Base-by-base conservation (phyloP, 371 early-diverging fungal genomes). In the Lichtheimia corymbifera region DNA sequence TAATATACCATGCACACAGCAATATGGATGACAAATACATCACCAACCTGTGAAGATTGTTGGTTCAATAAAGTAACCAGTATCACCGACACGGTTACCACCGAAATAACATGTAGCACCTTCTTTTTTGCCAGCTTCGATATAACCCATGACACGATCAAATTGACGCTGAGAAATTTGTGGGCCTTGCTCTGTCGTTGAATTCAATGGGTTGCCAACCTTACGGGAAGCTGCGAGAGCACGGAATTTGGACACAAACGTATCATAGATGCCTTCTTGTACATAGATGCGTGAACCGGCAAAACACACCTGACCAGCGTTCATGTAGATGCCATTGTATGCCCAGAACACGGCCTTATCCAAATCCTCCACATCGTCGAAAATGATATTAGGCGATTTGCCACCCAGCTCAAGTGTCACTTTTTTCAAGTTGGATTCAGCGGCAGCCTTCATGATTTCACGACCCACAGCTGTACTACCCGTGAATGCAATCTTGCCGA, bases 381-480 rank as follows among this genome's bases (percentile, higher is more conserved):
- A 95, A 28, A 95, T 91, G 54, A 96, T 91, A 65, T 92, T 91
- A 28, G 97, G 91, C 2, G 95, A 93, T 54, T 93, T 93, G 57
- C 93, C 93, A 45, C 93, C 93, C 9, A 93, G 71, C 70, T 93
- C 93, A 45, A 93, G 70, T 6, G 92, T 88, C 4, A 91, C 79
- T 64, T 84, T 88, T 79, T 93, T 93, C 59, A 93, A 81, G 53
- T 87, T 91, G 57, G 80, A 81, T 55, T 82, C 86, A 9, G 93
- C 68, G 53, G 83, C 74, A 14, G 81, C 74, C 53, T 72, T 73
- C 76, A 85, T 73, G 53, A 89, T 69, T 35, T 64, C 63, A 53
- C 84, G 78, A 25, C 89, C 88, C 14, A 73, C 76, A 12, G 64
- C 47, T 5, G 85, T 84, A 43, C 79, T 78, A 28, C 89, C 89